phyloP scores from a whole-genome alignment of 306 rosid species.

The Citrullus colocynthis region DNA sequence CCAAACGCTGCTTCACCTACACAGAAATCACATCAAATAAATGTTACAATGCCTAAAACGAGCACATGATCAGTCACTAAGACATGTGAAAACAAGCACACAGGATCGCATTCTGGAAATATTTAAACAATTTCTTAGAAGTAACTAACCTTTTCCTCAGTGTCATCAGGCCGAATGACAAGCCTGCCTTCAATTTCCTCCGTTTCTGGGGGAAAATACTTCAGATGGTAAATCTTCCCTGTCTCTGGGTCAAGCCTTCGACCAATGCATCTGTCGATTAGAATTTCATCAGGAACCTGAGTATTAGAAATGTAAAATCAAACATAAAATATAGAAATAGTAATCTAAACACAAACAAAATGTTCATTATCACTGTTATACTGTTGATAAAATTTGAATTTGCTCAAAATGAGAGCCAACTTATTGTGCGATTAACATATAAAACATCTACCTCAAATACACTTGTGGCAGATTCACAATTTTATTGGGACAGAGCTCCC shows the following conservation, averaged over 20 bases:
- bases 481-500: not conserved
- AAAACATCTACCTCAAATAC: not conserved
- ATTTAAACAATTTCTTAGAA: not conserved
- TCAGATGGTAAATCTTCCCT: conserved; percentile 71
- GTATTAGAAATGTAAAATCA: conserved; percentile 29
- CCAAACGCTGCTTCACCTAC: conserved; percentile 72
- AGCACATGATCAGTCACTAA: not conserved
- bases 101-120: not conserved
- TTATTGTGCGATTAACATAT: not conserved
- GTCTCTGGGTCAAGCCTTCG: conserved; percentile 86
- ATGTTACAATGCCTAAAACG: conserved; percentile 4
- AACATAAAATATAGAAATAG: conserved; percentile 1
- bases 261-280: conserved; percentile 93
- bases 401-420: not conserved
- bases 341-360: not conserved
- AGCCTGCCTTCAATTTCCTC: conserved; percentile 72
- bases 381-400: not conserved
- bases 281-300: conserved; percentile 99
- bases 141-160: conserved; percentile 55
- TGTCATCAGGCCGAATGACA: conserved; percentile 71
- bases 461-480: not conserved
- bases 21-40: not conserved
- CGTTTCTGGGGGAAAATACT: conserved; percentile 52
- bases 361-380: not conserved
- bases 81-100: not conserved